Base-by-base conservation (phyloP, 31 red algal genomes). In the Porphyra umbilicalis region DNA sequence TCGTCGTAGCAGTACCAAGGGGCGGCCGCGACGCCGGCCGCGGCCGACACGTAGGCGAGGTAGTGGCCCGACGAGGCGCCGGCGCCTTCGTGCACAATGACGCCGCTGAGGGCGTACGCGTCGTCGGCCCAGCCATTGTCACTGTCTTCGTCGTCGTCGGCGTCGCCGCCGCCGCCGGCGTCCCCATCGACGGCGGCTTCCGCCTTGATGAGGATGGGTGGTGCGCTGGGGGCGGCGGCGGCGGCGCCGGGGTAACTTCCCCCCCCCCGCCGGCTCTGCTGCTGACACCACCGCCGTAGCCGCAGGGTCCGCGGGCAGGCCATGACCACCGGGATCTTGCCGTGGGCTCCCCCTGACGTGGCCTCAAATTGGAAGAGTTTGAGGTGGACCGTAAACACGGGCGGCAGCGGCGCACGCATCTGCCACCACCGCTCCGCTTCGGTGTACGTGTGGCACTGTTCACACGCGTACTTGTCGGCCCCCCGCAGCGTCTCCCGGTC, bases 401-500 rank as follows among this genome's bases (percentile, higher is more conserved):
- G 80, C 35, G 95, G 95, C 9, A 97, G 78, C 30, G 33, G 34
- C n/a, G 84, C 30, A 29, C 25, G 57, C n/a, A 97, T 40, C 35
- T 88, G 84, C 95, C 91, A 97, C 88, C 92, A 97, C 77, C 87
- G 67, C 76, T 93, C 82, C n/a, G 95, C 95, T 35, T 97, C 95
- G 32, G 83, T 90, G 78, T 97, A 91, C 33, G 95, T 93, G 38
- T 90, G 81, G 81, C 95, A 97, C 38, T 76, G 67, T 0, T 86
- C 87, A 71, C 95, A 97, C 30, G 79, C 83, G 34, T 97, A 97
- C 79, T 97, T 97, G 85, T 97, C 91, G 30, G 40, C 76, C 29
- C 90, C 89, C 25, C 79, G 38, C 15, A 97, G 75, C 75, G 83
- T 79, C 78, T 97, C 95, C 57, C 79, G 82, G 36, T 79, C 84